These are phyloP conservation scores for Penicillium sp. DNA, from an alignment of 2,329 filamentous ascomycete genomes.

Conservation along the genomic window DNA sequence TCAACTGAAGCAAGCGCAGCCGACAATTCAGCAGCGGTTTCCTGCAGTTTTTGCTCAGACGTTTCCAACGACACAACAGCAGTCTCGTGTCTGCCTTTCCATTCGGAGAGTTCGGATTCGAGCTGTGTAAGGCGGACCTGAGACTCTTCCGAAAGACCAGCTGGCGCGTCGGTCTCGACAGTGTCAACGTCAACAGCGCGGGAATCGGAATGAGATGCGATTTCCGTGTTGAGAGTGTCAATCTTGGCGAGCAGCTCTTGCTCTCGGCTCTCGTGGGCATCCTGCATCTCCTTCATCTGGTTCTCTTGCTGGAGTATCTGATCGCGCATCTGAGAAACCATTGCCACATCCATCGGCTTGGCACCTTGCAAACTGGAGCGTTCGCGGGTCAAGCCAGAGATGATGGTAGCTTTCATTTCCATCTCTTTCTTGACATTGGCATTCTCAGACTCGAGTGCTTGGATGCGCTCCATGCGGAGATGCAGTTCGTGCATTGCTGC, in stretches of 20 bases:
- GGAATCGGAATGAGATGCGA: not conserved
- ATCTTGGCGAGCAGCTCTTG: slow-evolving; percentile 70
- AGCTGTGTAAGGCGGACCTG: slow-evolving; percentile 61
- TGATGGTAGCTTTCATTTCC: slow-evolving; percentile 94
- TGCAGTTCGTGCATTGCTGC: slow-evolving; percentile 91
- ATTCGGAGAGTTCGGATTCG: slow-evolving; percentile 66
- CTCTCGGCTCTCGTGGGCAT: slow-evolving; percentile 69
- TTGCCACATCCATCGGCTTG: slow-evolving; percentile 83
- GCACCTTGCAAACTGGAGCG: slow-evolving; percentile 78
- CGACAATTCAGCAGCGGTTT: slow-evolving; percentile 72
- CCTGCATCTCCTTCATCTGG: slow-evolving; percentile 69
- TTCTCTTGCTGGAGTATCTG: slow-evolving; percentile 84
- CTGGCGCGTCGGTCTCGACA: not conserved
- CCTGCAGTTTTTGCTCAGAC: slow-evolving; percentile 68
- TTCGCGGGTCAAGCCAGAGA: slow-evolving; percentile 88
- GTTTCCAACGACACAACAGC: slow-evolving; percentile 66
- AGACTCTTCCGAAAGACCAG: slow-evolving; percentile 34
- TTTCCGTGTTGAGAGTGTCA: slow-evolving; percentile 49
- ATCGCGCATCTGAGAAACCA: slow-evolving; percentile 80
- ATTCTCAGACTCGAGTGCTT: slow-evolving; percentile 82
- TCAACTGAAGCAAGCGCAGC: slow-evolving; percentile 55
- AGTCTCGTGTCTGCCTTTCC: slow-evolving; percentile 71
- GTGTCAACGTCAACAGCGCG: not conserved
- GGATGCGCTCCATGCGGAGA: slow-evolving; percentile 78
- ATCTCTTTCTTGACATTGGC: slow-evolving; percentile 86